A percentile compares a stretch with the other conserved stretches of the same genome.
phyloP scores from a whole-genome alignment of 768 basidiomycete genomes.

The Russula vinacea region DNA sequence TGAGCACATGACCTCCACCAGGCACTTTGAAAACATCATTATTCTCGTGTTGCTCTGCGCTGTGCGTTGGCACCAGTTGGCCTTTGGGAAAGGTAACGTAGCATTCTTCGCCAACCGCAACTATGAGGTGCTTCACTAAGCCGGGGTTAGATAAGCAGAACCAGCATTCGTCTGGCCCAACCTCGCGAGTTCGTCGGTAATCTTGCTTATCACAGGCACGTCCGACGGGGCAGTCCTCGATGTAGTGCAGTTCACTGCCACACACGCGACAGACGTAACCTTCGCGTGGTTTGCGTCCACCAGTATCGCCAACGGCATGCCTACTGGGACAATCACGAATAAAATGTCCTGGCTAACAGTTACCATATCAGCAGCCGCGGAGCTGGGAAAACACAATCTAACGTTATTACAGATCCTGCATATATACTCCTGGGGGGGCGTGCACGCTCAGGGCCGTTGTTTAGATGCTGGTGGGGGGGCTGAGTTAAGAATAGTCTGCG shows the following conservation, averaged over 20 bases:
- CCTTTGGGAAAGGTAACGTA: conserved; percentile 97
- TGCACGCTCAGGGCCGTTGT: conserved; percentile 67
- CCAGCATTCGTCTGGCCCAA: conserved; percentile 92
- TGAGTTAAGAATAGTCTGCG: neutral
- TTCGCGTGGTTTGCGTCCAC: conserved; percentile 74
- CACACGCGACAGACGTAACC: conserved; percentile 93
- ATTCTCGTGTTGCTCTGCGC: conserved; percentile 43
- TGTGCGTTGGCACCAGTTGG: conserved; percentile 82
- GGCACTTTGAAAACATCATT: conserved; percentile 54
- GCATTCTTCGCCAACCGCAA: conserved; percentile 88
- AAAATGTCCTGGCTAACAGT: conserved; percentile 70
- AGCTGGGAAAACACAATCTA: conserved; percentile 29
- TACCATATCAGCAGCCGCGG: conserved; percentile 14
- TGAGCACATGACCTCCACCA: conserved; percentile 93
- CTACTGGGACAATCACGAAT: conserved; percentile 86
- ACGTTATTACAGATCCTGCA: conserved; percentile 83
- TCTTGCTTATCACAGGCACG: conserved; percentile 37
- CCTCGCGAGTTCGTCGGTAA: conserved; percentile 62
- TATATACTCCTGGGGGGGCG: conserved; percentile 82
- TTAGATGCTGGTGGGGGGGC: conserved; percentile 62
- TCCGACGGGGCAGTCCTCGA: conserved; percentile 78
- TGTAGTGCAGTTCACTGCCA: conserved; percentile 78
- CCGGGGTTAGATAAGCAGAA: conserved; percentile 96
- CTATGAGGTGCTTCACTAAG: conserved; percentile 92
- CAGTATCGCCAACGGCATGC: conserved; percentile 75